Conservation (phyloP, 1,139 yeast species). For the Blastobotrys aristatus region DNA sequence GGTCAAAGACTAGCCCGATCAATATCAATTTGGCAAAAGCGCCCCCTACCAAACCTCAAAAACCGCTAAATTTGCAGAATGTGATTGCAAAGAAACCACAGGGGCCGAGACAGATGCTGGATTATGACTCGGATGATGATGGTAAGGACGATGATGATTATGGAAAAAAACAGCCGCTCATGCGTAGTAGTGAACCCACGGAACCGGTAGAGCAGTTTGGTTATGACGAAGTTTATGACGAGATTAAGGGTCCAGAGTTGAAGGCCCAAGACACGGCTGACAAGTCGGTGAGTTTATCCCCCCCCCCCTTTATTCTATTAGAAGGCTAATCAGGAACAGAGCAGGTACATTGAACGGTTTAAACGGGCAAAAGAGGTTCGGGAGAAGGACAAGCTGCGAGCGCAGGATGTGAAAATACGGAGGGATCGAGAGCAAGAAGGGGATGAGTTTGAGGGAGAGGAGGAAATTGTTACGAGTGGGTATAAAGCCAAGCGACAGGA, state of each 20-base stretch:
- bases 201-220: conserved; percentile 22
- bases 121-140: conserved; percentile 8
- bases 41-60: conserved; percentile 5
- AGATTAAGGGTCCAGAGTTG: conserved; percentile 31
- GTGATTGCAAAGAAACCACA: conserved; percentile 3
- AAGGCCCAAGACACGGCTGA: conserved; percentile 14
- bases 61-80: conserved; percentile 7
- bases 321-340: not conserved
- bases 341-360: conserved; percentile 36
- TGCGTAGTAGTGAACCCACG: not conserved
- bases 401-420: conserved; percentile 28
- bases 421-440: conserved; percentile 34
- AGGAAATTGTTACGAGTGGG: conserved; percentile 42
- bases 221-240: conserved; percentile 39
- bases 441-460: conserved; percentile 39
- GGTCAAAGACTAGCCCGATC: conserved; percentile 5
- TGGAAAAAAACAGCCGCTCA: conserved; percentile 8
- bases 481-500: conserved; percentile 39
- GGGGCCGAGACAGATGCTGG: conserved; percentile 2
- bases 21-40: not conserved
- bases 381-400: conserved; percentile 38
- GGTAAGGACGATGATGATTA: conserved; percentile 5
- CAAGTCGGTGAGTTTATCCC: conserved; percentile 18
- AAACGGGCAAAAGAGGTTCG: conserved; percentile 39
- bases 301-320: too few species aligned